phyloP scores from a whole-genome alignment of 495 filamentous ascomycete genomes.

The Parathielavia hyrcaniae region DNA sequence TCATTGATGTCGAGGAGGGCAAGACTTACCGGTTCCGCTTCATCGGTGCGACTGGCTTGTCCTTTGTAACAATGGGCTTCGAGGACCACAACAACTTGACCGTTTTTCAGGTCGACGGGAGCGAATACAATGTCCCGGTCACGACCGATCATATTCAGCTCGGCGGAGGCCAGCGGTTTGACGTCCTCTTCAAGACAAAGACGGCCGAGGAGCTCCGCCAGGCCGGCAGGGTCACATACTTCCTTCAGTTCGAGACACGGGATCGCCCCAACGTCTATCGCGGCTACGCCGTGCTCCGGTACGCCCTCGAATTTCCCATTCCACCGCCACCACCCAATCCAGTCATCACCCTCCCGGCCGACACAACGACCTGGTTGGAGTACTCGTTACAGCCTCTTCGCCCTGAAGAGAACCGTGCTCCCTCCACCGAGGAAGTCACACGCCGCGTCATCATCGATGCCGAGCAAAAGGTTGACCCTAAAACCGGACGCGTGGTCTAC shows the following conservation, averaged over 20 bases:
- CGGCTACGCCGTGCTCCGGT: conserved; percentile 51
- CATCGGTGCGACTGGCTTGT: conserved; percentile 49
- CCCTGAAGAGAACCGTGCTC: conserved; percentile 33
- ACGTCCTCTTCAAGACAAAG: conserved; percentile 46
- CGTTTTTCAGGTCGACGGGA: conserved; percentile 53
- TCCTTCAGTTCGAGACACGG: conserved; percentile 49
- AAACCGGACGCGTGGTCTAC: conserved; percentile 21
- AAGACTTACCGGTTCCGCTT: conserved; percentile 54
- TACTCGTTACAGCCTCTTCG: conserved; percentile 46
- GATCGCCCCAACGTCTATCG: conserved; percentile 41
- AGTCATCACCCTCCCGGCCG: conserved; percentile 39
- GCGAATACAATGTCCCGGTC: conserved; percentile 48
- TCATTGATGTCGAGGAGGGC: conserved; percentile 50
- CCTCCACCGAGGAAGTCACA: conserved; percentile 48
- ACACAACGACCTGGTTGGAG: conserved; percentile 45
- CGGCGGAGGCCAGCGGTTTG: conserved; percentile 51
- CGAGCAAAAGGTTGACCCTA: conserved; percentile 27
- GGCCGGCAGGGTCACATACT: conserved; percentile 42
- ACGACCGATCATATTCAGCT: conserved; percentile 48
- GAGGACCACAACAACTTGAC: conserved; percentile 46
- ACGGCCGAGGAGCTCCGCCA: conserved; percentile 37
- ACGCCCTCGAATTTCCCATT: conserved; percentile 26
- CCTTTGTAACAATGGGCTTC: conserved; percentile 44
- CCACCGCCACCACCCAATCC: conserved; percentile 23
- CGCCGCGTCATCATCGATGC: conserved; percentile 43